These are phyloP conservation scores for Rhynchospora tenuis DNA, from an alignment of 176 grass and related monocot genomes.

Conservation along the genomic window DNA sequence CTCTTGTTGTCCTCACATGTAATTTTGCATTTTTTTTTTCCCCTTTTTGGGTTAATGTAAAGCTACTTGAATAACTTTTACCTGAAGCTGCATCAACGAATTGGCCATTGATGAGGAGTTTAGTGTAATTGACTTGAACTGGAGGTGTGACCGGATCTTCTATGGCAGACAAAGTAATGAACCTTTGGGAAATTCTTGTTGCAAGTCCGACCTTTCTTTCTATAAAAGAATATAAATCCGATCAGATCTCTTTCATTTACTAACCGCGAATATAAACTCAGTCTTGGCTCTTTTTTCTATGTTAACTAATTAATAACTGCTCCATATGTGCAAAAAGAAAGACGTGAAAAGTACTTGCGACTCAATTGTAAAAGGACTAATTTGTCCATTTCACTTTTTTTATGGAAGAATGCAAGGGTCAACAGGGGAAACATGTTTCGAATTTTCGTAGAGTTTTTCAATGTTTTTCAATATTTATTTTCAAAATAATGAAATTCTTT, in stretches of 20 bases:
- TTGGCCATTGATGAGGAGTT: conserved; percentile 70
- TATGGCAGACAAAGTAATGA: conserved; percentile 34
- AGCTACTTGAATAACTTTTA: background rate
- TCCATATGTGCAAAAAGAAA: background rate
- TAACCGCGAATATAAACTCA: background rate
- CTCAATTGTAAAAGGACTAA: too few relatives aligned
- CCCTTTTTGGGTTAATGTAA: background rate
- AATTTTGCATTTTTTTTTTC: too few relatives aligned
- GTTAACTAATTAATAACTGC: background rate
- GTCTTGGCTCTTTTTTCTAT: background rate
- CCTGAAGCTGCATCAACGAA: conserved; percentile 77
- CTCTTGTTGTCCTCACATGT: too few relatives aligned
- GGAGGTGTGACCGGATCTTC: conserved; percentile 52
- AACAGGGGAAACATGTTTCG: too few relatives aligned
- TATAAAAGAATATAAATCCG: background rate
- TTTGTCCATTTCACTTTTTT: too few relatives aligned
- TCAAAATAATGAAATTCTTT: too few relatives aligned
- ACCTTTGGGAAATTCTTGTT: conserved; percentile 25
- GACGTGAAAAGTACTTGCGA: background rate
- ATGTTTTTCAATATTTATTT: too few relatives aligned
- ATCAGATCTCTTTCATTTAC: background rate
- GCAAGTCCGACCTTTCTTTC: conserved; percentile 32
- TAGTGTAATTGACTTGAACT: conserved; percentile 59
- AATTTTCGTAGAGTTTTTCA: too few relatives aligned
- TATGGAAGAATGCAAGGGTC: too few relatives aligned